Base-by-base conservation (phyloP, 2,329 filamentous ascomycete species). In the Colletotrichum kahawae region DNA sequence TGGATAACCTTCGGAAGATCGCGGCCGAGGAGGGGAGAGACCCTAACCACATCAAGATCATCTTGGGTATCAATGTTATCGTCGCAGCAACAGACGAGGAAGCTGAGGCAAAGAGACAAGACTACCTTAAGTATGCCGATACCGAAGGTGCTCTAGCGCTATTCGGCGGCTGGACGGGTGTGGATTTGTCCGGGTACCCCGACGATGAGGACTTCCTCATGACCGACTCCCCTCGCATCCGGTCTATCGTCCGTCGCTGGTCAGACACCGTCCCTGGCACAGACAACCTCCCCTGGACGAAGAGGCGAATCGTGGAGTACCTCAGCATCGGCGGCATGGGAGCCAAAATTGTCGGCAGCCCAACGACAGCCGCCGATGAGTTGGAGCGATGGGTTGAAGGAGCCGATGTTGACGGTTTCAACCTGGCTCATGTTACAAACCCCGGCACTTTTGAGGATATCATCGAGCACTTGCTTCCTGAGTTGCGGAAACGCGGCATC, bases 261-360 rank as follows among this genome's bases (percentile, higher is more conserved):
- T 74, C 77, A 6, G 70, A 63, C 0, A 76, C 74, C 14, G 74
- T 76, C 4, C 77, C 74, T 13, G 77, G 77, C 1, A 75, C 75
- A 4, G 67, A 73, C 14, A 73, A 69, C n/a, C 59, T 76, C 0
- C 88, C 86, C 1, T 92, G 89, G 87, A 91, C 91, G 80, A 91
- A 92, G 78, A 82, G 80, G 1, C 86, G 89, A 72, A 89, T 89
- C 1, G 89, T 90, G 36, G 88, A 91, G 75, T 90, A 90, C 77
- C 80, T 91, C 31, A 80, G 87, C 1, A 85, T 90, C 29, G 88
- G 88, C 18, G 87, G 88, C 1, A 80, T 89, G 18, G 87, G 87
- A 0, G 88, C 88, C 0, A 85, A 89, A 2, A 80, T 82, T 4
- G 83, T 90, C 10, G 89, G 89, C 4, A 85, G 83, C 14, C 82